These are phyloP conservation scores for Daldinia grandis DNA, from an alignment of 495 filamentous ascomycete genomes.

Conservation along the genomic window DNA sequence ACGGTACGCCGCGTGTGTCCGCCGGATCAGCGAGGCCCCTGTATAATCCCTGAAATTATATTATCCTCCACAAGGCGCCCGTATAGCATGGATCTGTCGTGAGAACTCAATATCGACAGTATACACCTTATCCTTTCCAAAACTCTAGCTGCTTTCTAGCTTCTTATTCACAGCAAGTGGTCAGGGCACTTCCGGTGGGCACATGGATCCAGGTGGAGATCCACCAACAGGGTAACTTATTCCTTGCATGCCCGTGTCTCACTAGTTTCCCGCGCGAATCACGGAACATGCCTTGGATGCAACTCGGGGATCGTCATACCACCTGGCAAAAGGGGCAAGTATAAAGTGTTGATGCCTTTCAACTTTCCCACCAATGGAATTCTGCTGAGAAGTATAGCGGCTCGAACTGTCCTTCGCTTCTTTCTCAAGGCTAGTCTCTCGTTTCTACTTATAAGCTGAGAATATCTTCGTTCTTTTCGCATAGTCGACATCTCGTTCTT, in stretches of 20 bases:
- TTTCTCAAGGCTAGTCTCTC: conserved; percentile 1
- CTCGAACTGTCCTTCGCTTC: conserved; percentile 4
- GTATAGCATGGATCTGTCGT: not conserved
- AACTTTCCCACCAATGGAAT: not conserved
- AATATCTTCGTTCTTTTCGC: conserved; percentile 9
- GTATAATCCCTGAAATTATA: not conserved
- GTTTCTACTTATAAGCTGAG: conserved; percentile 1
- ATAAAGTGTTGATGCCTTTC: not conserved
- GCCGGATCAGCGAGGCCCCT: not conserved
- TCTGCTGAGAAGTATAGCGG: not conserved
- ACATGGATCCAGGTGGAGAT: conserved; percentile 15
- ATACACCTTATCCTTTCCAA: not conserved
- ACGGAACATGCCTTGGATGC: not conserved
- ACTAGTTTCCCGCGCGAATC: conserved; percentile 4
- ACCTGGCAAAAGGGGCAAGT: conserved; percentile 14
- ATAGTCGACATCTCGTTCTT: not conserved
- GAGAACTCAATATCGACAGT: not conserved
- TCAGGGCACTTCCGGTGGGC: conserved; percentile 10
- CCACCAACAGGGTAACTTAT: conserved; percentile 11
- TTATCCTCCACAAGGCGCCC: not conserved
- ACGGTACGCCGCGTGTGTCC: not conserved
- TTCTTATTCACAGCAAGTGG: not conserved
- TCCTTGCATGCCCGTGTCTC: conserved; percentile 17
- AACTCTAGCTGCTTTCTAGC: not conserved
- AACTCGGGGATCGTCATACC: conserved; percentile 17